Conservation (phyloP, 306 rosid genomes). For the Trifolium pratense region DNA sequence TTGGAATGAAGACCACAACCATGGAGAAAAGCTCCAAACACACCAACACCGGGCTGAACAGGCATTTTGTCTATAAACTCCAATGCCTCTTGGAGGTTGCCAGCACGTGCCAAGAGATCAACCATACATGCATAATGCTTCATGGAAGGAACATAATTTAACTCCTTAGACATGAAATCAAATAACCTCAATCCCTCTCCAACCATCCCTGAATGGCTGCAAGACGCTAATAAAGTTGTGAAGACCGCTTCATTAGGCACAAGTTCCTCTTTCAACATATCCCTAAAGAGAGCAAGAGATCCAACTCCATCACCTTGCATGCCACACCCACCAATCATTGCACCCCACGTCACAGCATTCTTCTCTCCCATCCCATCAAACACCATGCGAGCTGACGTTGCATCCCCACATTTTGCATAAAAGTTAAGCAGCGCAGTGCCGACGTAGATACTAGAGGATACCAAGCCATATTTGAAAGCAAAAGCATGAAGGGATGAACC, state of each 20-base stretch:
- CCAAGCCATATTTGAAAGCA: constrained; percentile 56
- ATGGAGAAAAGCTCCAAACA: constrained; percentile 82
- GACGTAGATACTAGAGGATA: constrained; percentile 54
- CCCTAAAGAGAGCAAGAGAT: constrained; percentile 64
- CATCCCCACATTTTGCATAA: constrained; percentile 83
- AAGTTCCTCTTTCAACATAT: constrained; percentile 62
- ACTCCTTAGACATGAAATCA: constrained; percentile 57
- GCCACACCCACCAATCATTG: constrained; percentile 81
- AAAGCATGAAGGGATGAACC: constrained; percentile 71
- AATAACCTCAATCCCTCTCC: constrained; percentile 70
- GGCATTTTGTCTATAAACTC: constrained; percentile 68
- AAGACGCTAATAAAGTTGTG: constrained; percentile 66
- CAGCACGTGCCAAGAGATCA: constrained; percentile 73
- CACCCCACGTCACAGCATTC: constrained; percentile 71
- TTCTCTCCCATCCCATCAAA: constrained; percentile 73
- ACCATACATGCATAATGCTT: constrained; percentile 83
- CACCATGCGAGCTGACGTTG: constrained; percentile 60
- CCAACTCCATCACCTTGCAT: constrained; percentile 71
- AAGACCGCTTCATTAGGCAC: constrained; percentile 69
- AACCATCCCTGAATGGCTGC: constrained; percentile 85
- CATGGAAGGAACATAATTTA: constrained; percentile 66
- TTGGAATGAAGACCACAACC: constrained; percentile 85
- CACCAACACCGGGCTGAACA: constrained; percentile 61
- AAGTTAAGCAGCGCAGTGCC: constrained; percentile 79
- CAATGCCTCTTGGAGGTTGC: constrained; percentile 73